A percentile compares a stretch with the other conserved stretches of the same genome.
Evolutionary conservation across 805 yeast genomes (phyloP).

Genomic region (Candida stauntonica): DNA sequence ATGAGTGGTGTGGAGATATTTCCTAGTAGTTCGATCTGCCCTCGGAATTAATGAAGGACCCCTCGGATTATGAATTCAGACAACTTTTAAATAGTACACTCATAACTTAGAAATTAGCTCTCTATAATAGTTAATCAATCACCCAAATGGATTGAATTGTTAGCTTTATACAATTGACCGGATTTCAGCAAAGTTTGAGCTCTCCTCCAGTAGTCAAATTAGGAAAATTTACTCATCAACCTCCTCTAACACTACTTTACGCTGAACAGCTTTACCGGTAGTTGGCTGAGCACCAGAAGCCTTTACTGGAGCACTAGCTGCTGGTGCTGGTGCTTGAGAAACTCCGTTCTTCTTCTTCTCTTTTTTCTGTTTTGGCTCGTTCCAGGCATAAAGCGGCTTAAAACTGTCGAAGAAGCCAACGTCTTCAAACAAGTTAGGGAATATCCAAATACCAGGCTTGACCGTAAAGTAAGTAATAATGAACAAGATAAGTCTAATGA

Average conservation of each 20-base stretch:
- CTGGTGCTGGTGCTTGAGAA: constrained; percentile 1
- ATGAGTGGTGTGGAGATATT: no score
- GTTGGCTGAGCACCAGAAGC: constrained; percentile 7
- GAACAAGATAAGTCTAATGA: constrained; percentile 72
- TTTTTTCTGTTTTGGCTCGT: constrained; percentile 29
- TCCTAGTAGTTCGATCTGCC: no score
- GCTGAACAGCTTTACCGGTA: constrained; percentile 11
- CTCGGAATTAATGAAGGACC: no score
- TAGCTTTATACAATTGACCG: no score
- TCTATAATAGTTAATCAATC: no score
- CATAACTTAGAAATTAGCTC: no score
- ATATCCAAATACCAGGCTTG: constrained; percentile 86
- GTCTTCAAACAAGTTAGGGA: constrained; percentile 94
- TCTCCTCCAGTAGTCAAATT: background rate
- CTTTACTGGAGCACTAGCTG: constrained; percentile 3
- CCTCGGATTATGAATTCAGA: no score
- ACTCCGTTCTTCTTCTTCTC: constrained; percentile 20
- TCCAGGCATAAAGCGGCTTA: constrained; percentile 66
- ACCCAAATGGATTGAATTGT: no score
- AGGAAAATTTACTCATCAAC: constrained; percentile 27
- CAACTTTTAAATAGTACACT: no score
- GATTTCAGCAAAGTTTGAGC: no score
- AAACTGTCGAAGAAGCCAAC: constrained; percentile 93
- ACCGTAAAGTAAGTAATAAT: constrained; percentile 50
- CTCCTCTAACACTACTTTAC: constrained; percentile 30